Conservation (phyloP, 352 stramenopile genomes). For the Pythium chondricola region DNA sequence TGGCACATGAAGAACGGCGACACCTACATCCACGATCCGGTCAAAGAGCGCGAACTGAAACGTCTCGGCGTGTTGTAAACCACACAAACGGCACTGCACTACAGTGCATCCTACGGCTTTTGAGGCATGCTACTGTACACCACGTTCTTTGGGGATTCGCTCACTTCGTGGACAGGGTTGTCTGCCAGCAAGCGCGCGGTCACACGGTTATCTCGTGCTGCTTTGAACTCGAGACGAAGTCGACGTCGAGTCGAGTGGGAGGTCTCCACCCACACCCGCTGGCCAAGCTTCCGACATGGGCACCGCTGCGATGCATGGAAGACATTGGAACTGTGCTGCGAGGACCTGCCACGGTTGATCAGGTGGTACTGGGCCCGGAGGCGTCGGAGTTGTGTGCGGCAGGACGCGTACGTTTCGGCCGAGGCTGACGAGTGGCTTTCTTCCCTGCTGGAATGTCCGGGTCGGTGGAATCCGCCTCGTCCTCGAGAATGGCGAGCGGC, state of each 20-base stretch:
- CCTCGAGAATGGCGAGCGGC: slow-evolving; percentile 26
- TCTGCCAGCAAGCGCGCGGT: slow-evolving; percentile 9
- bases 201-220: slow-evolving; percentile 6
- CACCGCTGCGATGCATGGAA: slow-evolving; percentile 12
- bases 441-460: slow-evolving; percentile 1
- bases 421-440: no score
- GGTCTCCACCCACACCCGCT: slow-evolving; percentile 24
- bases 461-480: slow-evolving; percentile 8
- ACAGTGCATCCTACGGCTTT: neutral
- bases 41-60: slow-evolving; percentile 58
- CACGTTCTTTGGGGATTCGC: neutral
- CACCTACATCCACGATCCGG: slow-evolving; percentile 60
- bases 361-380: neutral
- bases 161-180: neutral
- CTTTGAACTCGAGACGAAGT: slow-evolving; percentile 19
- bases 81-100: neutral
- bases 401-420: neutral
- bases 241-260: slow-evolving; percentile 13
- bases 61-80: slow-evolving; percentile 41
- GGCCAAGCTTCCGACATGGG: slow-evolving; percentile 24
- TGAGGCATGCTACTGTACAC: neutral
- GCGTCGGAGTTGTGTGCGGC: slow-evolving; percentile 1
- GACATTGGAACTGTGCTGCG: slow-evolving; percentile 12
- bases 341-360: neutral
- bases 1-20: slow-evolving; percentile 85